Evolutionary conservation across 1,139 yeast species (phyloP).

Genomic region (Hyphopichia wangnamkhiaoensis): DNA sequence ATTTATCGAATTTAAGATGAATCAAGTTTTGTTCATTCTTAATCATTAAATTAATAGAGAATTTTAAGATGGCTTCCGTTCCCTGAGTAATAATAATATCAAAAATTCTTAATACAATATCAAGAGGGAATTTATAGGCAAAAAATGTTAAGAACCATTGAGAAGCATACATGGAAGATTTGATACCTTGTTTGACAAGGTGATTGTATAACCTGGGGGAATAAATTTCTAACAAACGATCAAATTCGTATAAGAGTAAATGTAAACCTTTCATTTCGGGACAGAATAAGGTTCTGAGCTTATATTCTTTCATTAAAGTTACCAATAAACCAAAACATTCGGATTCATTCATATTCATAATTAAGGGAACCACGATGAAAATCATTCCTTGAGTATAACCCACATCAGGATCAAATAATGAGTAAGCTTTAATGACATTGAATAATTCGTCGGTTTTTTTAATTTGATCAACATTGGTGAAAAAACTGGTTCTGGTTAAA

Average conservation of each 20-base stretch:
- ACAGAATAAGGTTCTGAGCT: slow-evolving; percentile 70
- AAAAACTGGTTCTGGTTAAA: slow-evolving; percentile 80
- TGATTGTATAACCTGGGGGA: slow-evolving; percentile 74
- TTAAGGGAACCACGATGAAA: slow-evolving; percentile 80
- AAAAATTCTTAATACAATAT: slow-evolving; percentile 76
- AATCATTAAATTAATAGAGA: slow-evolving; percentile 75
- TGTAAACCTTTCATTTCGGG: slow-evolving; percentile 96
- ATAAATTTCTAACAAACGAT: slow-evolving; percentile 70
- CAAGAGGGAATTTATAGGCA: slow-evolving; percentile 89
- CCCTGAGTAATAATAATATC: slow-evolving; percentile 91
- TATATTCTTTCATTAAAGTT: slow-evolving; percentile 81
- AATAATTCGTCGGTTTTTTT: slow-evolving; percentile 59
- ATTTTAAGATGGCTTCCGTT: slow-evolving; percentile 74
- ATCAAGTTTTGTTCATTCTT: slow-evolving; percentile 63
- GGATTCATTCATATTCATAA: slow-evolving; percentile 77
- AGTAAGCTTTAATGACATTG: slow-evolving; percentile 79
- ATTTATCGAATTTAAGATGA: slow-evolving; percentile 67
- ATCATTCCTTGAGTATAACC: slow-evolving; percentile 99
- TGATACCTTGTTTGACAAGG: slow-evolving; percentile 78
- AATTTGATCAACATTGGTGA: slow-evolving; percentile 58
- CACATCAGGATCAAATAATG: slow-evolving; percentile 85
- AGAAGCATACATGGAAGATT: slow-evolving; percentile 90
- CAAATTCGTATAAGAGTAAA: slow-evolving; percentile 82
- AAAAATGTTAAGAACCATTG: slow-evolving; percentile 96
- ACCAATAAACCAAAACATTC: slow-evolving; percentile 85